phyloP scores from a whole-genome alignment of 108 stramenopile species.

The Cylindrotheca fusiformis region DNA sequence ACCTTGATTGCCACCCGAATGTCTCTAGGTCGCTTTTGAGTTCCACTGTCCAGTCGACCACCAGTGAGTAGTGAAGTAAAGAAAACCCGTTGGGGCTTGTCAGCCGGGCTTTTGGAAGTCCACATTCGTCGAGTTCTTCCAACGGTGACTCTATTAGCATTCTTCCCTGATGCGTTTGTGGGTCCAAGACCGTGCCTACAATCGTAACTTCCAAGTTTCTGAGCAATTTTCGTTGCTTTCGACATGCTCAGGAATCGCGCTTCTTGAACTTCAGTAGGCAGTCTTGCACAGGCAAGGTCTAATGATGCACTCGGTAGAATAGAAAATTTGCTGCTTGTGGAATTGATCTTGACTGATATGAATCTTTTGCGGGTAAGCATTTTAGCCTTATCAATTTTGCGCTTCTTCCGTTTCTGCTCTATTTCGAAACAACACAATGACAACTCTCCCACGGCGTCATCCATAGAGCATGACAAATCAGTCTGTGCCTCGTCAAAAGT shows the following conservation, averaged over 20 bases:
- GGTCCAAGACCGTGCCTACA: conserved; percentile 38
- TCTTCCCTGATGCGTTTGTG: conserved; percentile 26
- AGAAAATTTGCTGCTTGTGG: conserved; percentile 21
- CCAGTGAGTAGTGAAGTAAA: conserved; percentile 63
- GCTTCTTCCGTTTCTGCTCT: conserved; percentile 3
- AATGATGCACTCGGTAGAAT: too few relatives aligned
- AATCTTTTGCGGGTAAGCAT: neutral
- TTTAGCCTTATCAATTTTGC: conserved; percentile 13
- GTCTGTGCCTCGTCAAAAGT: too few relatives aligned
- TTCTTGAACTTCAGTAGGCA: conserved; percentile 30
- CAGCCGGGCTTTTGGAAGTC: conserved; percentile 38
- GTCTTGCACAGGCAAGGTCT: conserved; percentile 21
- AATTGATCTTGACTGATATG: conserved; percentile 29
- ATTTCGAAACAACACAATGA: conserved; percentile 14
- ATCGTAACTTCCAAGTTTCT: conserved; percentile 64
- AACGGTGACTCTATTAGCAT: conserved; percentile 31
- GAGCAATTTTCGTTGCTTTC: conserved; percentile 25
- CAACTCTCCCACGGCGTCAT: conserved; percentile 1
- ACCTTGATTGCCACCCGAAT: conserved; percentile 60
- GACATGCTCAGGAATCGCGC: conserved; percentile 14
- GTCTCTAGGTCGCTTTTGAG: conserved; percentile 52
- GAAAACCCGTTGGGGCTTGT: conserved; percentile 33
- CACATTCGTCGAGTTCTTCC: conserved; percentile 73
- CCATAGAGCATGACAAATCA: too few relatives aligned
- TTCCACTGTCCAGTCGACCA: conserved; percentile 41